Evolutionary conservation across 1,284 basidiomycete genomes (phyloP).

Genomic region (Trichosporon sp.): DNA sequence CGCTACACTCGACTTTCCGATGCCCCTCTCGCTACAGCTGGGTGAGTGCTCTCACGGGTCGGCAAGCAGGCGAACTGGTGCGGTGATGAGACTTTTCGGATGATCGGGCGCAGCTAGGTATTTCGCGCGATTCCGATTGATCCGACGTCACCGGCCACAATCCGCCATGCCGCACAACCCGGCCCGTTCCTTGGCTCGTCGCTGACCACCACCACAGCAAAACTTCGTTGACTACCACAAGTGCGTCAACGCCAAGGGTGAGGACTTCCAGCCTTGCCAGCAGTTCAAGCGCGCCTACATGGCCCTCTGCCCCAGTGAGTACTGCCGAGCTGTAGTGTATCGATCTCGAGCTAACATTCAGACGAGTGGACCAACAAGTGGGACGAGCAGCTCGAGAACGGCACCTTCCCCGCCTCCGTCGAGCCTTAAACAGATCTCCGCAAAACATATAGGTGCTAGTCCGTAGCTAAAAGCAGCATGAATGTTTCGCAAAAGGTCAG

Average conservation of each 20-base stretch:
- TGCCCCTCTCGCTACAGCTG: neutral
- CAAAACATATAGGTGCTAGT: neutral
- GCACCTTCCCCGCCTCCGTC: slow-evolving; percentile 84
- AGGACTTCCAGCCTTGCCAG: slow-evolving; percentile 96
- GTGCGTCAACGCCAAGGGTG: slow-evolving; percentile 93
- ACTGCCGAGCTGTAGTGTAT: neutral
- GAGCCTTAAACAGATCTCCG: slow-evolving; percentile 54
- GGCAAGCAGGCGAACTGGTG: neutral
- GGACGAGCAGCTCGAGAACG: slow-evolving; percentile 87
- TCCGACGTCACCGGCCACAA: neutral
- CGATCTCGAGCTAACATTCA: slow-evolving; percentile 37
- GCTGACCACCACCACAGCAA: slow-evolving; percentile 59
- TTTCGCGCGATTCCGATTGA: neutral
- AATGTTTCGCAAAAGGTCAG: neutral
- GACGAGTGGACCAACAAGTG: slow-evolving; percentile 84
- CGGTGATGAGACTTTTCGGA: neutral
- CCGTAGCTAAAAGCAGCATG: slow-evolving; percentile 4
- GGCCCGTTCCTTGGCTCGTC: neutral
- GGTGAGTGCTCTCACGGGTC: neutral
- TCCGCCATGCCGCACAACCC: neutral
- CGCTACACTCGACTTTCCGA: neutral
- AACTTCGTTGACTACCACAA: slow-evolving; percentile 98
- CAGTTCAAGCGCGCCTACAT: slow-evolving; percentile 96
- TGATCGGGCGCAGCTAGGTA: neutral
- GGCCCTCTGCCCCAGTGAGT: slow-evolving; percentile 95